Conservation (phyloP, 306 rosid species). For the Adenanthera pavonina region DNA sequence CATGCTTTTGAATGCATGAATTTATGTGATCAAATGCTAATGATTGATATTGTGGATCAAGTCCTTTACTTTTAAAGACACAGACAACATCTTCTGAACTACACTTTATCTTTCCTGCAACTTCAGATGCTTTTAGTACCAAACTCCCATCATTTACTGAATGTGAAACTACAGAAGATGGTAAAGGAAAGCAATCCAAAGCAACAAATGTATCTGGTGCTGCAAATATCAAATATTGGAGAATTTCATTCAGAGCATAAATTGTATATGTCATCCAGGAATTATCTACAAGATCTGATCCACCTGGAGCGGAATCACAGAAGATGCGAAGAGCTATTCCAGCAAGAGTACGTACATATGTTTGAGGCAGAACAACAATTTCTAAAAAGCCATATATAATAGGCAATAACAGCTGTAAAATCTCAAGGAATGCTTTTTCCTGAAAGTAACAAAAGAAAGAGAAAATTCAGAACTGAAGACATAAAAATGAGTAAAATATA, state of each 20-base stretch:
- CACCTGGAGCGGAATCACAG: conserved; percentile 88
- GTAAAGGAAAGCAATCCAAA: conserved; percentile 94
- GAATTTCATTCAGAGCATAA: conserved; percentile 85
- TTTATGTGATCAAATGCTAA: conserved; percentile 63
- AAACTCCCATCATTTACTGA: conserved; percentile 71
- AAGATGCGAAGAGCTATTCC: conserved; percentile 74
- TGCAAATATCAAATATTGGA: conserved; percentile 76
- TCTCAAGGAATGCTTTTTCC: conserved; percentile 85
- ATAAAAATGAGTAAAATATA: conserved; percentile 4
- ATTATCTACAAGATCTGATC: conserved; percentile 94
- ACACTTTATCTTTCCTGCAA: conserved; percentile 56
- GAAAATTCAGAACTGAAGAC: conserved; percentile 39
- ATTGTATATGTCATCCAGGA: conserved; percentile 86
- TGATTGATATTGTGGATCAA: conserved; percentile 65
- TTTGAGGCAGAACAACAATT: conserved; percentile 81
- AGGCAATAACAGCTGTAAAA: conserved; percentile 87
- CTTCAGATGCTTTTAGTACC: conserved; percentile 63
- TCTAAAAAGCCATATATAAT: conserved; percentile 87
- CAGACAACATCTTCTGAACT: conserved; percentile 59
- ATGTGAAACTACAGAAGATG: conserved; percentile 71
- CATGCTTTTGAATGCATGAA: conserved; percentile 76
- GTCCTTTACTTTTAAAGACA: conserved; percentile 48
- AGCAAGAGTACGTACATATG: conserved; percentile 84
- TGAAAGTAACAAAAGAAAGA: conserved; percentile 48
- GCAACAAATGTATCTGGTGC: conserved; percentile 94